Percentiles rank a stretch among this genome's conserved stretches.
Evolutionary conservation across 345 rosid species (phyloP).

Genomic region (Camelina hispida): DNA sequence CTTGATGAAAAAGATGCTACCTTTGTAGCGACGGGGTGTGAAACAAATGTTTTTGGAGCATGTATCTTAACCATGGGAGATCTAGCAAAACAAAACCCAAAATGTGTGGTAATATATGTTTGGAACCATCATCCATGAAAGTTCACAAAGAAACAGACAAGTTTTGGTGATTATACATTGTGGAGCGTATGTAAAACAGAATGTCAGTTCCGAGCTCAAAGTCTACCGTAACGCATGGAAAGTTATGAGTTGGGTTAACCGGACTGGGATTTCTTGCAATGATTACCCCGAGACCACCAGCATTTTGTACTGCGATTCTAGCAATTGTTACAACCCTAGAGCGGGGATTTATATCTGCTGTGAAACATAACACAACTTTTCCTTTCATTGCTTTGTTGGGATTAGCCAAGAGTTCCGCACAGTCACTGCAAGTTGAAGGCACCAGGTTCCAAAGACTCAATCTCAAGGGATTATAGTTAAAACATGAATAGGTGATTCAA

Average conservation of each 20-base stretch:
- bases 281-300: constrained; percentile 62
- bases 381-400: constrained; percentile 50
- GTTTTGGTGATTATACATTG: background rate
- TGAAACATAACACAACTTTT: constrained; percentile 66
- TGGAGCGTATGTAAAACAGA: constrained; percentile 24
- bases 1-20: constrained; percentile 37
- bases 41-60: constrained; percentile 19
- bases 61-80: constrained; percentile 26
- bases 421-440: background rate
- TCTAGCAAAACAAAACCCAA: background rate
- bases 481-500: background rate
- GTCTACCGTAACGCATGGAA: constrained; percentile 27
- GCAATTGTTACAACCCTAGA: constrained; percentile 9
- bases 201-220: constrained; percentile 38
- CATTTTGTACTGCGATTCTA: constrained; percentile 42
- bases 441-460: background rate
- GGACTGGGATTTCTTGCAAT: constrained; percentile 57
- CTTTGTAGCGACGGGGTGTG: constrained; percentile 12
- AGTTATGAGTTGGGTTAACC: constrained; percentile 26
- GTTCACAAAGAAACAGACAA: background rate
- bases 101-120: background rate
- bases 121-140: background rate
- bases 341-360: constrained; percentile 3
- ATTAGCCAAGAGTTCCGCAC: background rate
- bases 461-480: background rate